Conservation (phyloP, 176 grass and related monocot species). For the Leersia perrieri region DNA sequence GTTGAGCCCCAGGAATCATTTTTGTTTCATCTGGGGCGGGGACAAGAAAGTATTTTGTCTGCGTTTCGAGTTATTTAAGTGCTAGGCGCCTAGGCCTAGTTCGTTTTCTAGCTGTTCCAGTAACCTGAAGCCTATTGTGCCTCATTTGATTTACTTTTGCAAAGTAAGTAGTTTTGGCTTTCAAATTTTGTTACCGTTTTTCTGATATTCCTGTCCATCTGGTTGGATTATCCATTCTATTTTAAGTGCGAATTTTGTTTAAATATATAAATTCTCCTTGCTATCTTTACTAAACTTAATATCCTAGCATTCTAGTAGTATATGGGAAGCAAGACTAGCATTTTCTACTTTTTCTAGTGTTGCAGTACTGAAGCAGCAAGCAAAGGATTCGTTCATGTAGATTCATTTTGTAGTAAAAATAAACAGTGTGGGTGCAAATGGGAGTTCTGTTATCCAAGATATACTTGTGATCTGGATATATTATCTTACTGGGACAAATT, state of each 20-base stretch:
- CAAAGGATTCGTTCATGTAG: neutral
- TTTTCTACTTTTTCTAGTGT: conserved; percentile 1
- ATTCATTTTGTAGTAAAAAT: neutral
- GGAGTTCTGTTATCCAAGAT: neutral
- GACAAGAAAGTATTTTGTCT: conserved; percentile 16
- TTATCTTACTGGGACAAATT: neutral
- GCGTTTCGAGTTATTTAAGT: conserved; percentile 24
- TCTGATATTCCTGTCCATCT: neutral
- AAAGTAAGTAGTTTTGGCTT: neutral
- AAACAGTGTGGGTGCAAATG: neutral
- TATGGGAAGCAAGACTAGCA: neutral
- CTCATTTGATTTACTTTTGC: neutral
- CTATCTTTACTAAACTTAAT: neutral
- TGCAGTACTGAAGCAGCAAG: neutral
- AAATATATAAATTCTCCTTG: neutral
- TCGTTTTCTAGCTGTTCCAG: conserved; percentile 9
- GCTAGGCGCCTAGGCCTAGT: neutral
- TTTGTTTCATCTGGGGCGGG: conserved; percentile 22
- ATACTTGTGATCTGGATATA: neutral
- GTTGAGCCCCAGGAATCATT: conserved; percentile 33
- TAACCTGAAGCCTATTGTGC: conserved; percentile 11
- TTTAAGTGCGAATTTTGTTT: neutral
- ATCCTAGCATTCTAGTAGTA: neutral
- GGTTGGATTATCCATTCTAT: conserved; percentile 5
- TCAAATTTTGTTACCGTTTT: neutral